Percentiles rank a stretch among this genome's conserved stretches.
Evolutionary conservation across 352 stramenopile genomes (phyloP).

Genomic region (Aphanomyces stellatus): DNA sequence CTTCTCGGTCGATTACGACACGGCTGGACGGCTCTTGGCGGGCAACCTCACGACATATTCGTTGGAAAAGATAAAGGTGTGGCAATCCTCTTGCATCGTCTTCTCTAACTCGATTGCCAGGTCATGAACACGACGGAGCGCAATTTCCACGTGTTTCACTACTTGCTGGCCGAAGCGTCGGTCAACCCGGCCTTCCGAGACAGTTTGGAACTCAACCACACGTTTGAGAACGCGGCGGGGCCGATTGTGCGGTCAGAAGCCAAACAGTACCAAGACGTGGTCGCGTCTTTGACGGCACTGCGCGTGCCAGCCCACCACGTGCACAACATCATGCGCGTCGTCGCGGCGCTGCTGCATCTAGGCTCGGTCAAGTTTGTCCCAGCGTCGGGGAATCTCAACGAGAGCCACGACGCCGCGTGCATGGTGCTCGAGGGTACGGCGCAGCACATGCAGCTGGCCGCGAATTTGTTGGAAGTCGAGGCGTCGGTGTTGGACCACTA

Average conservation of each 20-base stretch:
- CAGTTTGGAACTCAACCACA: neutral
- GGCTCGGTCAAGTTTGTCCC: constrained; percentile 72
- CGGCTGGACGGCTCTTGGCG: constrained; percentile 64
- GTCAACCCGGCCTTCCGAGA: constrained; percentile 43
- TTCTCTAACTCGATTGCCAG: constrained; percentile 26
- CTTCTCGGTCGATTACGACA: constrained; percentile 75
- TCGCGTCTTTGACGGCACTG: constrained; percentile 71
- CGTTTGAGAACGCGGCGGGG: constrained; percentile 22
- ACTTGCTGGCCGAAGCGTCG: constrained; percentile 71
- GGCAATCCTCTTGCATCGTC: neutral
- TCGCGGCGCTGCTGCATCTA: constrained; percentile 63
- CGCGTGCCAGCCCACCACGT: constrained; percentile 73
- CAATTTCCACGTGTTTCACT: constrained; percentile 93
- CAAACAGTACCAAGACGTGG: constrained; percentile 64
- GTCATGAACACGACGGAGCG: constrained; percentile 78
- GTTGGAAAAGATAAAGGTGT: constrained; percentile 42
- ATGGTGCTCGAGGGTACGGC: constrained; percentile 46
- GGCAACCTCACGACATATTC: constrained; percentile 76
- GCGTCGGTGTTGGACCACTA: constrained; percentile 79
- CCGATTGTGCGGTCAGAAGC: constrained; percentile 48
- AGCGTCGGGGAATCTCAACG: constrained; percentile 24
- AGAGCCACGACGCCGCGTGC: constrained; percentile 32
- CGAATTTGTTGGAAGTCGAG: constrained; percentile 65
- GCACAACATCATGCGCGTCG: constrained; percentile 67
- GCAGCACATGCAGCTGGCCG: constrained; percentile 46